Evolutionary conservation across 352 stramenopile species (phyloP), one percentile per base, ranked within the genome.

Genomic region (Globisporangium paddicum): DNA sequence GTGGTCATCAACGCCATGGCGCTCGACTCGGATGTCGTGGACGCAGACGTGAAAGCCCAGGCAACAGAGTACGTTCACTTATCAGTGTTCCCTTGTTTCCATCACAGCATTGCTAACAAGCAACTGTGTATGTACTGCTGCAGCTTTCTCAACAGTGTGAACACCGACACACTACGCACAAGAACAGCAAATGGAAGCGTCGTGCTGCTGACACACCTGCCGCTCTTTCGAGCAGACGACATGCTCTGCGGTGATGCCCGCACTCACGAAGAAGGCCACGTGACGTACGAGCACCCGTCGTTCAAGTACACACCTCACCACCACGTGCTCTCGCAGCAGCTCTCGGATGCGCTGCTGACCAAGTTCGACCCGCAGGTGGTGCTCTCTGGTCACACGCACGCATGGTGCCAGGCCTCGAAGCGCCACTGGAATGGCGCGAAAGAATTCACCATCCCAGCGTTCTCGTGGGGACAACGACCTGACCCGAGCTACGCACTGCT

Each of bases 1-100:
- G 65, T 93, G 8, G 70, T 69, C 18, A 63, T 93, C 51, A 90
- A 91, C 57, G 89, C 84, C 7, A 93, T 93, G 82, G 84, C 82
- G 19, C 66, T 91, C 14, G 84, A 93, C 58, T 66, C 59, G 14
- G 75, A 93, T 30, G 77, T 87, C 2, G 8, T 52, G 3, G 71
- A 73, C 44, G 66, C 62, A 3, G 73, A 81, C n/a, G 64, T 91
- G 30, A 63, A 75, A 34, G 69, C 69, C 5, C 63, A 89, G 57
- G 73, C 81, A 3, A 62, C 65, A n/a, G 84, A 73, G 79, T 87
- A 60, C 46, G 42, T n/a, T 41, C 13, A 32, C 7, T n/a, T n/a
- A n/a, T n/a, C 5, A 1, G 0, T 56, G 14, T 3, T 25, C 18
- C 37, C 16, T 41, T 3, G 13, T 18, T 41, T 18, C 7, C 35